A percentile compares a stretch with the other conserved stretches of the same genome.
These are phyloP conservation scores for Vicia faba DNA, from an alignment of 306 rosid genomes.

Conservation along the genomic window DNA sequence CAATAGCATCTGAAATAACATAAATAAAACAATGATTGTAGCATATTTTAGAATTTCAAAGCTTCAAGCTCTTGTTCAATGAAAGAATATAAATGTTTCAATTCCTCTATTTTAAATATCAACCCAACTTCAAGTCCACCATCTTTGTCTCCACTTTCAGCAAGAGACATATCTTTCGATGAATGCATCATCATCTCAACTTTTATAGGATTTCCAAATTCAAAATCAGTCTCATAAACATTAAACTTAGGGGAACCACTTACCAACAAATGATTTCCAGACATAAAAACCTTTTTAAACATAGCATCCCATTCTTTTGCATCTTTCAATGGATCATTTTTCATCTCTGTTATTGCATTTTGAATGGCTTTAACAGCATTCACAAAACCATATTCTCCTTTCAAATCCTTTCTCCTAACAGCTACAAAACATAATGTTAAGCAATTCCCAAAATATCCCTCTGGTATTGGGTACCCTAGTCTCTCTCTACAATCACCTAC, in stretches of 20 bases:
- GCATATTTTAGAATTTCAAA: conserved; percentile 4
- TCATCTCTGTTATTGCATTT: conserved; percentile 19
- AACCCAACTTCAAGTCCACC: conserved; percentile 50
- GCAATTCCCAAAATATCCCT: conserved; percentile 48
- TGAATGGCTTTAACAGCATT: conserved; percentile 37
- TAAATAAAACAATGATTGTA: not conserved
- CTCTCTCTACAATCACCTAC: conserved; percentile 46
- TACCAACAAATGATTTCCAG: conserved; percentile 30
- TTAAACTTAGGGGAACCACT: conserved; percentile 43
- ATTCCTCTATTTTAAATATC: not conserved
- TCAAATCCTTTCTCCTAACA: conserved; percentile 36
- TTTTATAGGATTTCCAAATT: too few relatives aligned
- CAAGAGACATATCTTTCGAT: conserved; percentile 41
- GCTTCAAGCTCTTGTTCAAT: conserved; percentile 23
- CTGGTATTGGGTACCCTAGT: too few relatives aligned
- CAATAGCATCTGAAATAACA: not conserved
- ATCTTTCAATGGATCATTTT: conserved; percentile 20
- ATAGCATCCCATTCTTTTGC: conserved; percentile 37
- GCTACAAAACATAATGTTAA: conserved; percentile 27
- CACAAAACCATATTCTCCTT: conserved; percentile 40
- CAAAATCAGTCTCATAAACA: conserved; percentile 49
- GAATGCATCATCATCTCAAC: too few relatives aligned
- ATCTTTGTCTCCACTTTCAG: conserved; percentile 38
- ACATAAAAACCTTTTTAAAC: conserved; percentile 23
- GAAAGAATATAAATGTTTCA: conserved; percentile 16